Base-by-base conservation (phyloP, 2,329 filamentous ascomycete species). In the Geoglossum cookeanum region DNA sequence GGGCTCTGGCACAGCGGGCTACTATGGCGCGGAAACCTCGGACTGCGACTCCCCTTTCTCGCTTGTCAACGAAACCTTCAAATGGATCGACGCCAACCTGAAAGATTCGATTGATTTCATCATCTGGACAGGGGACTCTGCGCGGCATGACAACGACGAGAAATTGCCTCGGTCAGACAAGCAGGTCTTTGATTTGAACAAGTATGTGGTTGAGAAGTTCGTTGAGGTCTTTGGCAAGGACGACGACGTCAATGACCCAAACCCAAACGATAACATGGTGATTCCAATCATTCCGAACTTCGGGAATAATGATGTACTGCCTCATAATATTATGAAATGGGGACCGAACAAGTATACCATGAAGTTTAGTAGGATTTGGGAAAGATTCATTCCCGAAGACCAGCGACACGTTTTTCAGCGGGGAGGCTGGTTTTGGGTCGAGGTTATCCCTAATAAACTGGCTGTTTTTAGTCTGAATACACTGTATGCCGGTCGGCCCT, bases 271-370 rank as follows among this genome's bases (percentile, higher is more conserved):
- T 57, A 78, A 80, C 58, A 77, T 89, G 59, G 69, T 76, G 11
- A 78, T 97, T 3, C 91, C 92, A 3, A 80, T 97, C 33, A 76
- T 98, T 22, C 90, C 92, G 0, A 96, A 84, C 0, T 83, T 96
- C 63, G 92, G 92, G 60, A 98, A 98, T 72, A 98, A 98, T 70
- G 92, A 98, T 66, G 90, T 98, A 59, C 80, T 96, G 59, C 92
- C 92, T 1, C 92, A 98, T 72, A 98, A 98, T 65, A 94, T 97
- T 66, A 82, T 98, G 68, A 74, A 81, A 47, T 76, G 80, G 0
- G 92, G 91, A 0, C 92, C 92, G 15, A 96, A 96, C 65, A 78
- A 78, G 61, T 95, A 91, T 83, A 85, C 94, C 0, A 78, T 78
- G 59, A 76, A 77, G 52, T 96, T 92, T 64, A 74, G 80, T 30